A percentile compares a stretch with the other conserved stretches of the same genome.
Evolutionary conservation across 345 rosid genomes (phyloP).

Genomic region (Eucalyptus regnans): DNA sequence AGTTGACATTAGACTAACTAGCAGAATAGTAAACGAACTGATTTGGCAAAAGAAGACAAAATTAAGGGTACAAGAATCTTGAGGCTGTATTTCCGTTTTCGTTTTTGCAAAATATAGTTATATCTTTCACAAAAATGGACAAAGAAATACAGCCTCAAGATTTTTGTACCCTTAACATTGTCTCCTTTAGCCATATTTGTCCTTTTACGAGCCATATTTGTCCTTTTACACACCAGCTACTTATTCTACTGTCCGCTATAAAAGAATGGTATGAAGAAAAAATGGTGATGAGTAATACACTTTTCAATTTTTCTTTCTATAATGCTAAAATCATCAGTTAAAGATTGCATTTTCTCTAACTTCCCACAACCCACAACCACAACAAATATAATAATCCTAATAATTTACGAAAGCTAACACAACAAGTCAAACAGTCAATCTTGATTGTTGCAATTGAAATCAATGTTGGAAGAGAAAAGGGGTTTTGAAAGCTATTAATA

Average conservation of each 20-base stretch:
- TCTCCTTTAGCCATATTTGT: background rate
- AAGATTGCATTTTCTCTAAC: background rate
- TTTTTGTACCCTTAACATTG: background rate
- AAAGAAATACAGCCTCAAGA: background rate
- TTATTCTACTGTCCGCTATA: background rate
- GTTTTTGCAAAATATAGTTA: background rate
- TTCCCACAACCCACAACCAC: background rate
- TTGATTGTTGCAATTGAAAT: background rate
- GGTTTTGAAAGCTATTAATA: background rate
- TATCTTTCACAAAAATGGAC: background rate
- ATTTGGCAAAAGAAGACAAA: background rate
- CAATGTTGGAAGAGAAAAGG: background rate
- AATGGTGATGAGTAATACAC: background rate
- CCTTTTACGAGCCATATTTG: background rate
- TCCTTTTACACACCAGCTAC: background rate
- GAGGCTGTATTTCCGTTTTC: background rate
- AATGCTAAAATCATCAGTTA: background rate
- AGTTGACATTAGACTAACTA: background rate
- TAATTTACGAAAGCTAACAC: background rate
- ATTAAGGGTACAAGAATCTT: background rate
- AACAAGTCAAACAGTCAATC: background rate
- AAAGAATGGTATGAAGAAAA: background rate
- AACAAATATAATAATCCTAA: background rate
- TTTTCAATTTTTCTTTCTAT: background rate
- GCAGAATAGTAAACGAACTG: background rate